Conservation (phyloP, 1,139 yeast species). For the Yamadazyma buinensis region DNA sequence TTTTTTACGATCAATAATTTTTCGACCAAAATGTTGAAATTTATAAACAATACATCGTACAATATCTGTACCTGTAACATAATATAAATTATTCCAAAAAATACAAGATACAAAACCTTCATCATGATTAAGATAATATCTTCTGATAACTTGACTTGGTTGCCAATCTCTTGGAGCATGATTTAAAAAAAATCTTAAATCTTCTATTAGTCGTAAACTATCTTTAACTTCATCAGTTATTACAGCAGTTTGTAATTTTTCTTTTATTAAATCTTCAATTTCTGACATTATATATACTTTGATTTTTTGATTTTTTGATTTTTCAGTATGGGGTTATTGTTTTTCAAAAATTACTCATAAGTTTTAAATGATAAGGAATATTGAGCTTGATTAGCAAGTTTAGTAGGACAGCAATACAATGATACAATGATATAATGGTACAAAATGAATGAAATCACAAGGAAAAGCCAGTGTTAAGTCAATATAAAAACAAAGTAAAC, state of each 20-base stretch:
- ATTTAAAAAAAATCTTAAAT: constrained; percentile 76
- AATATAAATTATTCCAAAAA: constrained; percentile 86
- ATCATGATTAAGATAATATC: constrained; percentile 81
- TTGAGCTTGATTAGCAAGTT: too few species aligned
- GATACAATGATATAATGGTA: too few species aligned
- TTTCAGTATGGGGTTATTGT: too few species aligned
- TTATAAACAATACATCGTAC: constrained; percentile 88
- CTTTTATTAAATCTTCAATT: constrained; percentile 3
- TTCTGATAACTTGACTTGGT: constrained; percentile 78
- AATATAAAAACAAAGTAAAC: too few species aligned
- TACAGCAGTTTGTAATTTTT: constrained; percentile 9
- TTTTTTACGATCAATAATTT: constrained; percentile 80
- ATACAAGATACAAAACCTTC: constrained; percentile 92
- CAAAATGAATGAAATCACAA: too few species aligned
- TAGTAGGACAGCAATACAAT: too few species aligned
- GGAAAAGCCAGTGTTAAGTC: too few species aligned
- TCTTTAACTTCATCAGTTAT: constrained; percentile 34
- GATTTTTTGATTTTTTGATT: too few species aligned
- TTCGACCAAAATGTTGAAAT: constrained; percentile 86
- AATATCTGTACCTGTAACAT: constrained; percentile 93
- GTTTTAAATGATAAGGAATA: too few species aligned
- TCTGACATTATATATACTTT: too few species aligned
- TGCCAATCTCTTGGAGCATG: constrained; percentile 97
- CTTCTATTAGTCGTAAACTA: constrained; percentile 64
- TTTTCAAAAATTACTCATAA: too few species aligned